Evolutionary conservation across 441 rosid species (phyloP), one percentile per base, ranked within the genome.

Genomic region (Erodium chrysanthum): DNA sequence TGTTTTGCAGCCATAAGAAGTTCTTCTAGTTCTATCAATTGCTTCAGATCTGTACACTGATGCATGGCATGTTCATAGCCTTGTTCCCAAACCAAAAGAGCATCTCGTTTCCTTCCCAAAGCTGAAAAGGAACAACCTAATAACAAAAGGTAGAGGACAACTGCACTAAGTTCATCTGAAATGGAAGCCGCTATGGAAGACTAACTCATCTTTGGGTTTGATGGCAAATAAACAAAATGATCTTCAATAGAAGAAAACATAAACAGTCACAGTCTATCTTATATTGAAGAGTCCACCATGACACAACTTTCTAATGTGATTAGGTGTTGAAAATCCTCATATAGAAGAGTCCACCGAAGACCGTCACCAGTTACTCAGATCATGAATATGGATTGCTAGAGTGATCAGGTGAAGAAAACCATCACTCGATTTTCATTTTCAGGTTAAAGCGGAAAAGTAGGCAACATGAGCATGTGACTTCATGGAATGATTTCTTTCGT

Each of bases 41-140:
- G 96, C 85, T 84, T 94, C 82, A 94, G 81, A 84, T 94, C 99
- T 15, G 96, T 84, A 56, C 94, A 84, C 73, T 87, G 85, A 63
- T 66, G 69, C 72, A 88, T 71, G 66, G 96, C 94, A 76, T 74
- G 84, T 12, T 78, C 81, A 68, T 84, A 83, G 18, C 96, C 99
- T 72, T 83, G 82, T 85, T 86, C 89, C 92, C 96, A 87, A 75
- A 83, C 90, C 69, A 81, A 67, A 70, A 85, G 71, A 15, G 99
- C 96, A 65, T 91, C 99, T 46, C 77, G 84, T 76, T 87, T 85
- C 80, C 87, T 89, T 73, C 96, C 97, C 79, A 94, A 70, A 44
- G 92, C 83, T 74, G 83, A 86, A 71, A 88, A 81, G 67, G 96
- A 94, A 33, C 84, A 79, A 71, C 99, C 99, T 91, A 83, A 22